phyloP scores from a whole-genome alignment of 1,284 basidiomycete genomes.

The Termitomyces sp. region DNA sequence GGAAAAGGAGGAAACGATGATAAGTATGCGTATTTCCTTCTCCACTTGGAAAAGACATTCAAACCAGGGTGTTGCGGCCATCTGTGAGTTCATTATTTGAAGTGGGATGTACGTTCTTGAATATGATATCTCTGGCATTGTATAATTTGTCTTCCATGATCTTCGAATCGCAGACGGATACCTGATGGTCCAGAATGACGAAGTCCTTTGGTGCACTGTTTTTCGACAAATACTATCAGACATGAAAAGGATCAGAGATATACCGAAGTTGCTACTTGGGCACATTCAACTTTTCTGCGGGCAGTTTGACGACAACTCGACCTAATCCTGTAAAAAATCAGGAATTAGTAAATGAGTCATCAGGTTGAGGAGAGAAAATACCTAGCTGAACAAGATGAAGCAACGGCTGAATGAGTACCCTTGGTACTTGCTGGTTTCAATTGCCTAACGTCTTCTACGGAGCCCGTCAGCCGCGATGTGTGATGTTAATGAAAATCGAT shows the following conservation, averaged over 20 bases:
- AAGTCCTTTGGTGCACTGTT: not conserved
- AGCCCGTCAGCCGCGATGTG: not conserved
- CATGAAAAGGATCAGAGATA: not conserved
- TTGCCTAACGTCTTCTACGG: not conserved
- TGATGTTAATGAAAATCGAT: not conserved
- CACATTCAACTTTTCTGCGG: not conserved
- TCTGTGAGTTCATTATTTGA: not conserved
- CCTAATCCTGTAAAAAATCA: not conserved
- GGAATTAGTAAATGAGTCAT: no score
- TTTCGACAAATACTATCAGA: not conserved
- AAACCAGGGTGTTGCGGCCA: not conserved
- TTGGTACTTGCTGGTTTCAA: not conserved
- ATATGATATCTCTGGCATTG: not conserved
- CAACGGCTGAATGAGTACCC: not conserved
- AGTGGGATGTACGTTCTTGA: not conserved
- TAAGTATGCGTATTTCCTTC: not conserved
- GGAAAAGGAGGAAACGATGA: not conserved
- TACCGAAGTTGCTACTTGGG: not conserved
- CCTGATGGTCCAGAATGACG: not conserved
- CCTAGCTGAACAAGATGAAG: not conserved
- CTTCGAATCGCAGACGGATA: not conserved
- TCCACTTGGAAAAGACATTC: not conserved
- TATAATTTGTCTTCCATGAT: no score
- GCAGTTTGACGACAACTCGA: not conserved
- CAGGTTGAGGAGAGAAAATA: not conserved